Evolutionary conservation across 2,329 filamentous ascomycete genomes (phyloP), one percentile per base, ranked within the genome.

Genomic region (Sporothrix mexicana): DNA sequence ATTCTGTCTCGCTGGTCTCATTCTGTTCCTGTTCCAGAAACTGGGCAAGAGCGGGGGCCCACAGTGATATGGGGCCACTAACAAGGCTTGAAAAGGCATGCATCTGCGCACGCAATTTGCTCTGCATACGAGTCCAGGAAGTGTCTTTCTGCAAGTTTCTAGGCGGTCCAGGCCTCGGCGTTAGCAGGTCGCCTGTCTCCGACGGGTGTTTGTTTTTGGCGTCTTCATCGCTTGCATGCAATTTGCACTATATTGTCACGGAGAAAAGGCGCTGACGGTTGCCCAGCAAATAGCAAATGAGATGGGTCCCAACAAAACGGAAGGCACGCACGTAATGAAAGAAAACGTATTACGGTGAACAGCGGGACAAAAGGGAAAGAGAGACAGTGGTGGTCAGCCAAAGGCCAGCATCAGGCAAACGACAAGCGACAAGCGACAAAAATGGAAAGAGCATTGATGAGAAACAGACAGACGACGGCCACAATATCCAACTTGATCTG

Each of bases 1-100:
- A 23, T 41, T 57, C 25, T 55, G 47, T 47, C 30, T 36, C 30
- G 30, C 30, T 36, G 30, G 5, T 36, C 30, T 20, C 45, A 53
- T 47, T 59, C 51, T 43, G 67, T 69, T 51, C 53, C 68, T 70
- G 68, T 49, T 70, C 68, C 68, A 70, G 68, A 70, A 70, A 57
- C 68, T 45, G 51, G 68, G 68, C 47, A 59, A 49, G n/a, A 70
- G 68, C 53, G 51, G 68, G 67, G 20, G n/a, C 67, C 23, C 66
- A 30, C 30, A 15, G 61, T 25, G 41, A 17, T n/a, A 25, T 23
- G 20, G 61, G 23, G 61, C 41, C 61, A 47, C 61, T 64, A 64
- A 23, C 41, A 47, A n/a, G 12, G 51, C 25, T 25, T 25, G 20
- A 36, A 61, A 30, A 61, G 41, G 43, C 61, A 25, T 62, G 57